phyloP scores from a whole-genome alignment of 2,329 filamentous ascomycete species.

The Aspergillus caelatus region DNA sequence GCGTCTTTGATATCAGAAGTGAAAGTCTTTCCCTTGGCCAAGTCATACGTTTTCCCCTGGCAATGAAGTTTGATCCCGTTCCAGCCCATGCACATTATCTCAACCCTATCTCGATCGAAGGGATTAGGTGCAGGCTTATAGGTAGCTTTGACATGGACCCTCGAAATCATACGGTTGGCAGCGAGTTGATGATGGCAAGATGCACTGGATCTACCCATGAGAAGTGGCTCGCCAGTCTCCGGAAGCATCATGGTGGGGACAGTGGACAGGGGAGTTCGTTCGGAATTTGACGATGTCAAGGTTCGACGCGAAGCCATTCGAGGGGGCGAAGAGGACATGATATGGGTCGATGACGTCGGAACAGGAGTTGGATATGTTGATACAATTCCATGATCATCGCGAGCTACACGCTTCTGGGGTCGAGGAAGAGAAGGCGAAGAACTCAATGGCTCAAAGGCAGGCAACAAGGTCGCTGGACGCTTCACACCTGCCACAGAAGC shows the following conservation, averaged over 20 bases:
- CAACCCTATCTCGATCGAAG: slow-evolving; percentile 74
- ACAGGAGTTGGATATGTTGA: slow-evolving; percentile 87
- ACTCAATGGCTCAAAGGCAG: slow-evolving; percentile 53
- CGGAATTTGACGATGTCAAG: slow-evolving; percentile 60
- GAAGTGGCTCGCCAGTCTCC: slow-evolving; percentile 76
- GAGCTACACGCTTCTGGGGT: slow-evolving; percentile 50
- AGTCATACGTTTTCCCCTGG: slow-evolving; percentile 81
- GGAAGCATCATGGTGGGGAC: slow-evolving; percentile 82
- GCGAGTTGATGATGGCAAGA: slow-evolving; percentile 96
- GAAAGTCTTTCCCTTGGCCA: slow-evolving; percentile 86
- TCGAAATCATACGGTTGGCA: slow-evolving; percentile 87
- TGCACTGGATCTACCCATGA: slow-evolving; percentile 92
- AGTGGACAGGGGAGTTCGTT: slow-evolving; percentile 79
- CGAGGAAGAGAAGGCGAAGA: slow-evolving; percentile 53
- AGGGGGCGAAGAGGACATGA: slow-evolving; percentile 84
- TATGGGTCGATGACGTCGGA: slow-evolving; percentile 89
- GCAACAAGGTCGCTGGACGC: slow-evolving; percentile 51
- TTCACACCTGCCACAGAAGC: slow-evolving; percentile 46
- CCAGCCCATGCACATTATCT: slow-evolving; percentile 92
- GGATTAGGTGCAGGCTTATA: slow-evolving; percentile 72
- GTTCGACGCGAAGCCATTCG: slow-evolving; percentile 60
- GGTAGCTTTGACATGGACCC: slow-evolving; percentile 85
- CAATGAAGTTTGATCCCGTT: slow-evolving; percentile 94
- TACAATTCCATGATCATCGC: slow-evolving; percentile 44
- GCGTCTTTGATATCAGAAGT: slow-evolving; percentile 83